phyloP scores from a whole-genome alignment of 352 stramenopile genomes.

The Peronospora destructor region DNA sequence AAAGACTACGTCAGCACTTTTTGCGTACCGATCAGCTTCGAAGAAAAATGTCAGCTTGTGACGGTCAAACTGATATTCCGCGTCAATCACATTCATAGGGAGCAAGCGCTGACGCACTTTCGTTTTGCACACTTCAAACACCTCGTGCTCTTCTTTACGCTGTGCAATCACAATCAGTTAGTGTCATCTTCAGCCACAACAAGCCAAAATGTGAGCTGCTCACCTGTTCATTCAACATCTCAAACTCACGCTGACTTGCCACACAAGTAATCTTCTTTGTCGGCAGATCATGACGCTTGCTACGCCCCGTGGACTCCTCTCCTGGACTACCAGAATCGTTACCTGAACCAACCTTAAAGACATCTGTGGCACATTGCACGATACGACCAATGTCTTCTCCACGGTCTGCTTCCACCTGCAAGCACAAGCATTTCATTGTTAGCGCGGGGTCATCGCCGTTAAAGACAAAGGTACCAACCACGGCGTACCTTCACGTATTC shows the following conservation, averaged over 20 bases:
- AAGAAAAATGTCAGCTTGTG: conserved; percentile 99
- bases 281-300: conserved; percentile 62
- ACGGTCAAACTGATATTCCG: conserved; percentile 97
- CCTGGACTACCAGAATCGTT: conserved; percentile 24
- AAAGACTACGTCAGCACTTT: neutral
- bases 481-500: conserved; percentile 88
- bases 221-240: conserved; percentile 87
- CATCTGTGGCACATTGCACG: conserved; percentile 80
- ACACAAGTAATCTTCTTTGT: conserved; percentile 91
- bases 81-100: conserved; percentile 96
- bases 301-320: conserved; percentile 41
- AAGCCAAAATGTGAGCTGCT: conserved; percentile 1
- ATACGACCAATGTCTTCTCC: conserved; percentile 95
- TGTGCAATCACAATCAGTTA: conserved; percentile 12
- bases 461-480: neutral
- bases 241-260: conserved; percentile 88
- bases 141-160: conserved; percentile 91
- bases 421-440: conserved; percentile 2
- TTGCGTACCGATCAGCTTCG: conserved; percentile 87
- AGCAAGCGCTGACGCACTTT: conserved; percentile 92
- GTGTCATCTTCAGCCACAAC: neutral
- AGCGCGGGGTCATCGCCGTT: neutral
- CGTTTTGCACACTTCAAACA: conserved; percentile 94
- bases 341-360: conserved; percentile 60
- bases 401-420: conserved; percentile 93